Conservation (phyloP, 2,329 filamentous ascomycete species). For the Stemphylium lycopersici region DNA sequence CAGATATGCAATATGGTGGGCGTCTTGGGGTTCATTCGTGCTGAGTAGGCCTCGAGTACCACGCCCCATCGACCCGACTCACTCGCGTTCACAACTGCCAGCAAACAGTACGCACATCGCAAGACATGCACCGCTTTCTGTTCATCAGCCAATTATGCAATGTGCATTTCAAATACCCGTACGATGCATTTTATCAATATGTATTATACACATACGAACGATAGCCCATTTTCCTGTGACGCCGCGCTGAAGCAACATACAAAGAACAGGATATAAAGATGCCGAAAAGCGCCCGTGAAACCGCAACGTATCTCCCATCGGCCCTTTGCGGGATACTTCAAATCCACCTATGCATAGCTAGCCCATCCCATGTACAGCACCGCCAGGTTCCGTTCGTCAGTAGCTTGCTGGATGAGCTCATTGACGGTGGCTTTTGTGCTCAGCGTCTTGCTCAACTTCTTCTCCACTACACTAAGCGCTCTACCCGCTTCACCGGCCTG, state of each 20-base stretch:
- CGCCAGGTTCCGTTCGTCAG: constrained; percentile 89
- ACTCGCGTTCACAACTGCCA: too few species aligned
- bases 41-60: too few species aligned
- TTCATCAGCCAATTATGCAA: not conserved
- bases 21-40: too few species aligned
- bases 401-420: constrained; percentile 94
- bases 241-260: not conserved
- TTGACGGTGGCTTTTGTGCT: constrained; percentile 96
- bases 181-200: not conserved
- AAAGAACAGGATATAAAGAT: not conserved
- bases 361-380: constrained; percentile 67
- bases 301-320: not conserved
- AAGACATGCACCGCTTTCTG: not conserved
- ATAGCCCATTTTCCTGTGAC: not conserved
- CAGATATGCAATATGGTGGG: too few species aligned
- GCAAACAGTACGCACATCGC: not conserved
- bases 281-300: not conserved
- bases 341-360: constrained; percentile 34
- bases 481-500: constrained; percentile 84
- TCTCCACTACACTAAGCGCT: constrained; percentile 89
- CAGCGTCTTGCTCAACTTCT: constrained; percentile 92
- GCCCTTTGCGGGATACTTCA: not conserved
- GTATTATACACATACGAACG: not conserved
- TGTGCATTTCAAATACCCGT: not conserved
- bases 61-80: too few species aligned